Evolutionary conservation across 2,329 filamentous ascomycete genomes (phyloP).

Genomic region (Chaetothyriales sp.): DNA sequence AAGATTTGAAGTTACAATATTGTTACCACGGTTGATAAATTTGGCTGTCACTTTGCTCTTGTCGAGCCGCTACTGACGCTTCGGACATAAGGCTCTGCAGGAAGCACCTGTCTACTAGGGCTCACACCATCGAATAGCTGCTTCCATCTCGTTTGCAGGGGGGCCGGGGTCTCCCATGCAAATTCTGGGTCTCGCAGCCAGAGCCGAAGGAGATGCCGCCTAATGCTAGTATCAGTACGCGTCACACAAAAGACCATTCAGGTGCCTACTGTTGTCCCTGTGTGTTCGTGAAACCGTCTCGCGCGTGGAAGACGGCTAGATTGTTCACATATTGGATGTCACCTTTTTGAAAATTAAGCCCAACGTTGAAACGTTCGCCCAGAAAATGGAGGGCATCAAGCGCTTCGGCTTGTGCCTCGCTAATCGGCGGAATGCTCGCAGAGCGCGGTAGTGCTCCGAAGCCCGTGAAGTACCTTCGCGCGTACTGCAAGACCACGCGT

Average conservation of each 20-base stretch:
- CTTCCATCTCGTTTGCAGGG: constrained; percentile 27
- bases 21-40: not conserved
- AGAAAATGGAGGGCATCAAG: constrained; percentile 39
- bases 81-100: constrained; percentile 27
- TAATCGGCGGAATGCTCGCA: constrained; percentile 33
- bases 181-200: constrained; percentile 36
- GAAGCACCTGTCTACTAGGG: constrained; percentile 30
- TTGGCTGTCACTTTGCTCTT: not conserved
- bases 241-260: not conserved
- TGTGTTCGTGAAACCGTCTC: constrained; percentile 33
- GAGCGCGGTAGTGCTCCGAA: constrained; percentile 32
- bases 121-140: constrained; percentile 29
- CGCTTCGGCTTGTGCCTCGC: constrained; percentile 40
- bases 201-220: constrained; percentile 34
- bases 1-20: not conserved
- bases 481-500: constrained; percentile 47
- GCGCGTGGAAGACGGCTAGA: constrained; percentile 38
- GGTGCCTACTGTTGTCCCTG: constrained; percentile 25
- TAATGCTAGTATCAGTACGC: constrained; percentile 5
- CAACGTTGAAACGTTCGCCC: constrained; percentile 30
- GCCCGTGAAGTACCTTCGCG: constrained; percentile 44
- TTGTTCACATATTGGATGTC: constrained; percentile 43
- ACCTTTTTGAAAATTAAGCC: constrained; percentile 34
- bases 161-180: constrained; percentile 32
- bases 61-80: constrained; percentile 10